Conservation (phyloP, 1,139 yeast species). For the Arxiozyma heterogenica region DNA sequence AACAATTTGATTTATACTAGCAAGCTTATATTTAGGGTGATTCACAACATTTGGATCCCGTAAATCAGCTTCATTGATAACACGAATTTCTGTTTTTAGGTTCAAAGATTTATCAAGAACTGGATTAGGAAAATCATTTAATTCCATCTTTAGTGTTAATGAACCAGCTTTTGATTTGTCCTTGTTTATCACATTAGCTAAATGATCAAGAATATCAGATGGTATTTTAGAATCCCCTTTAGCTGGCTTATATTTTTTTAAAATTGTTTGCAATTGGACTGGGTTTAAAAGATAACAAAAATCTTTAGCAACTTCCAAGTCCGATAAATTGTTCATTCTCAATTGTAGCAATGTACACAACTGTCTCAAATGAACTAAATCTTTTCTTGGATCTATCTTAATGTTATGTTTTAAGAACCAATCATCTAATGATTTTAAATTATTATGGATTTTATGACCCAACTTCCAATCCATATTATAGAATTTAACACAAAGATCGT, state of each 20-base stretch:
- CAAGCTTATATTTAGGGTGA: background rate
- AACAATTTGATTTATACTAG: background rate
- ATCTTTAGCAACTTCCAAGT: conserved; percentile 84
- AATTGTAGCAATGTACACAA: conserved; percentile 87
- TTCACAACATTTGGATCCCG: background rate
- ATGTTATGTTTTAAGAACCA: conserved; percentile 80
- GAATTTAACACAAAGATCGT: conserved; percentile 88
- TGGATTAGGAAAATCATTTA: conserved; percentile 1
- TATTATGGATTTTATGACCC: conserved; percentile 89
- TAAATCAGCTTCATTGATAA: background rate
- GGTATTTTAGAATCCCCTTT: conserved; percentile 90
- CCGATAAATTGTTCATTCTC: conserved; percentile 78
- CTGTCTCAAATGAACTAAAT: conserved; percentile 76
- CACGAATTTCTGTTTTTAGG: background rate
- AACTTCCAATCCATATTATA: conserved; percentile 93
- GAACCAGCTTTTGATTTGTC: background rate
- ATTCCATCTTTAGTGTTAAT: conserved; percentile 3
- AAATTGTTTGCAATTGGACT: conserved; percentile 80
- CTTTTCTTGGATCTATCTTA: conserved; percentile 40
- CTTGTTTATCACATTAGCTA: conserved; percentile 38
- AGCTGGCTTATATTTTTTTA: conserved; percentile 79
- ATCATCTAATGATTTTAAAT: conserved; percentile 88
- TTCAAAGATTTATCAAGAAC: background rate
- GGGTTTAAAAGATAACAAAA: conserved; percentile 91
- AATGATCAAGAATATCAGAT: conserved; percentile 67